A percentile compares a stretch with the other conserved stretches of the same genome.
These are phyloP conservation scores for Scenedesmus sp. DNA, from an alignment of 163 green algal species.

Conservation along the genomic window DNA sequence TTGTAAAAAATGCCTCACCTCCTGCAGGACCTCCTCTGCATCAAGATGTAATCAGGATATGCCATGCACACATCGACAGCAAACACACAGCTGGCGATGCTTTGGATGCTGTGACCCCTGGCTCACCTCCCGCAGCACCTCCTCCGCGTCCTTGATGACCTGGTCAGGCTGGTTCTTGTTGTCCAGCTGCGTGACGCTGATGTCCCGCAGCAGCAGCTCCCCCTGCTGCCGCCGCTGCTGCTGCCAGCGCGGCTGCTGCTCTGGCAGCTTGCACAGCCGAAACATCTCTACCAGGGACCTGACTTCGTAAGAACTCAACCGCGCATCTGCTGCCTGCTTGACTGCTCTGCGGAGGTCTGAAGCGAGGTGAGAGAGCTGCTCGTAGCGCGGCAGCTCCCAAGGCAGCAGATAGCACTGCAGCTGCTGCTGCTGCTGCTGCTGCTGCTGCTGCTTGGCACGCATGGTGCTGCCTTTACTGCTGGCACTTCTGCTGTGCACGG, in stretches of 20 bases:
- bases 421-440: not conserved
- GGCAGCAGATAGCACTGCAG: slow-evolving; percentile 14
- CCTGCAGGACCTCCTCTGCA: no score
- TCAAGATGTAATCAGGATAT: no score
- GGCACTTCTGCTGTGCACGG: not conserved
- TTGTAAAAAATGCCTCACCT: no score
- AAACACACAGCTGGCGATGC: no score
- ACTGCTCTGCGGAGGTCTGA: not conserved
- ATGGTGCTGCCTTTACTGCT: not conserved
- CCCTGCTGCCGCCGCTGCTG: not conserved
- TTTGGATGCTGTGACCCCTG: not conserved
- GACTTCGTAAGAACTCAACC: not conserved
- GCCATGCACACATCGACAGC: no score
- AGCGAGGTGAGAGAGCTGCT: not conserved
- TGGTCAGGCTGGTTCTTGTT: not conserved
- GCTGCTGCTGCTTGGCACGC: not conserved
- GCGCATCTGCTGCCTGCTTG: not conserved
- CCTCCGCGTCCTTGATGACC: not conserved
- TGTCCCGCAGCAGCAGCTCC: not conserved
- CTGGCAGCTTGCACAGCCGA: not conserved
- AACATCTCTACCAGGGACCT: not conserved
- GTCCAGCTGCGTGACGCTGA: not conserved
- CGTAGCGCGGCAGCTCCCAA: not conserved
- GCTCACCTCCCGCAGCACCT: not conserved
- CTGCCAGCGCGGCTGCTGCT: slow-evolving; percentile 11